Evolutionary conservation across 2,329 filamentous ascomycete genomes (phyloP).

Genomic region (Rachicladosporium sp.): DNA sequence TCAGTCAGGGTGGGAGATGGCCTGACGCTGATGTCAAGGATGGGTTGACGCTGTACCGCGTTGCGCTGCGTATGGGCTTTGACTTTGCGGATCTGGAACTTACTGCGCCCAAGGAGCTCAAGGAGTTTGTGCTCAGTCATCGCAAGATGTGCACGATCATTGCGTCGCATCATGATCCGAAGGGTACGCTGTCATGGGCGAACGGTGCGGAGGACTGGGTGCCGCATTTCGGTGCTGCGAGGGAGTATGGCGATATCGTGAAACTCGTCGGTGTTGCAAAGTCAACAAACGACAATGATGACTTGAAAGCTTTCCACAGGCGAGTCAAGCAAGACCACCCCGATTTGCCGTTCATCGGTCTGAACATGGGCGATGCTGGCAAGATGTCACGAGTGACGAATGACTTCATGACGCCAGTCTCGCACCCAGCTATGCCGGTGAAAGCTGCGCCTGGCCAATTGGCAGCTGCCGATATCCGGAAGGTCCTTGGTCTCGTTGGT

Average conservation of each 20-base stretch:
- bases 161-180: slow-evolving; percentile 87
- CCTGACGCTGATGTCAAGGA: slow-evolving; percentile 55
- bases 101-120: slow-evolving; percentile 64
- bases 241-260: slow-evolving; percentile 84
- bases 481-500: slow-evolving; percentile 64
- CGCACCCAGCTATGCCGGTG: slow-evolving; percentile 77
- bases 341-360: slow-evolving; percentile 68
- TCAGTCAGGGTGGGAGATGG: slow-evolving; percentile 77
- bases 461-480: slow-evolving; percentile 77
- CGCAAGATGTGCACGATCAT: slow-evolving; percentile 73
- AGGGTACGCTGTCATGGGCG: slow-evolving; percentile 68
- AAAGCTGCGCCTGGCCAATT: slow-evolving; percentile 91
- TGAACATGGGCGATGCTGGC: slow-evolving; percentile 86
- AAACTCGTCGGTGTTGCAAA: slow-evolving; percentile 81
- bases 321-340: slow-evolving; percentile 61
- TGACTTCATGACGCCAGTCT: slow-evolving; percentile 86
- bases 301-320: slow-evolving; percentile 67
- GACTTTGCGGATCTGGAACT: slow-evolving; percentile 94
- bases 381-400: slow-evolving; percentile 87
- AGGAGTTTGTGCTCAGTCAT: slow-evolving; percentile 40
- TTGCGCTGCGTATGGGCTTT: slow-evolving; percentile 69
- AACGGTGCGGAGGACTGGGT: slow-evolving; percentile 73
- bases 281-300: slow-evolving; percentile 72
- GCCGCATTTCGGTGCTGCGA: slow-evolving; percentile 73
- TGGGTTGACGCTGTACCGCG: slow-evolving; percentile 60